Base-by-base conservation (phyloP, 2,329 filamentous ascomycete species). In the Curvularia verruculosa region DNA sequence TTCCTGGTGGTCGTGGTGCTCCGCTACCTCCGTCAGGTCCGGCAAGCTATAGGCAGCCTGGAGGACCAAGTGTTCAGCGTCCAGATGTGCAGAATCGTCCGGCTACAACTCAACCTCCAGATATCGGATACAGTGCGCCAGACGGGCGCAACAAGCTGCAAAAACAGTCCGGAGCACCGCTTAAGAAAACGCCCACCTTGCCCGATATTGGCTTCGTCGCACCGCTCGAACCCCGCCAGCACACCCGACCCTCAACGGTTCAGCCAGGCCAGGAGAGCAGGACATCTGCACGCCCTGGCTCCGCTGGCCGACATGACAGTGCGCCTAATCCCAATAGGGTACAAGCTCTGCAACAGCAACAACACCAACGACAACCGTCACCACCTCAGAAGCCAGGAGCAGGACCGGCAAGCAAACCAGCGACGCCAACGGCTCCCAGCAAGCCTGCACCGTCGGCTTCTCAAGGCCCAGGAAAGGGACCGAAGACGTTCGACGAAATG, bases 401-500 rank as follows among this genome's bases (percentile, higher is more conserved):
- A 41, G 44, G 53, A 23, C 49, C 65, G 37, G 60, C 66, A 47
- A 48, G 58, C 54, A 63, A 69, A 46, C 64, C 68, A 18, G 52
- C 64, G 49, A 56, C 58, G n/a, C 65, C 69, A 26, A 64, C 70
- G 13, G 60, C 72, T 5, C 60, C 70, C 19, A 51, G 57, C 15
- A 71, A 74, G 53, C 67, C 75, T n/a, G 58, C 69, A 9, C 65
- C 63, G n/a, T 62, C 72, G n/a, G 59, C 64, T 23, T 44, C 64
- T 24, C 58, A 63, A 56, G 59, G 75, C 44, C 81, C 85, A 29
- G 84, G 83, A 48, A 91, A 92, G 72, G 95, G 94, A 10, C 94
- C 95, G 1, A 91, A 95, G 68, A 98, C 95, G 0, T 99, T 99
- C 75, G 94, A 97, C 74, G 93, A 96, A 74, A 99, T 99, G 95